A percentile compares a stretch with the other conserved stretches of the same genome.
Evolutionary conservation across 1,284 basidiomycete genomes (phyloP).

Genomic region (Cutaneotrichosporon cavernicola): DNA sequence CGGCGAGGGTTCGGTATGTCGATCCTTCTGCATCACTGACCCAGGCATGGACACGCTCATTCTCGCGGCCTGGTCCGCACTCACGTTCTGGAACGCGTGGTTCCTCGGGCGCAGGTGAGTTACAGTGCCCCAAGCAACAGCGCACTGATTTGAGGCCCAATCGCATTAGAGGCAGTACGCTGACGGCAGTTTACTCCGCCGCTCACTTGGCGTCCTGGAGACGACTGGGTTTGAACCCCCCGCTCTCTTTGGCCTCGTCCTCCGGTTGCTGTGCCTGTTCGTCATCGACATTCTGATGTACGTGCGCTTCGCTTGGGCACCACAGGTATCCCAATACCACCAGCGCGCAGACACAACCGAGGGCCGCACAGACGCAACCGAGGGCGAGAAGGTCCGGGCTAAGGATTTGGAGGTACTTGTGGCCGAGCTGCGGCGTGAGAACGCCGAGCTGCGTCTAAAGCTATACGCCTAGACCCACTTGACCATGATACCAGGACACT

Average conservation of each 20-base stretch:
- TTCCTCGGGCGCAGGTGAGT: conserved; percentile 2
- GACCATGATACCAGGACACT: not conserved
- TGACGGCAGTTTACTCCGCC: conserved; percentile 1
- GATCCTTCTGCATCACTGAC: not conserved
- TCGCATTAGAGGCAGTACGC: not conserved
- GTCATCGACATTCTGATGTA: not conserved
- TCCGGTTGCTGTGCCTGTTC: not conserved
- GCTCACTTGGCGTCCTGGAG: not conserved
- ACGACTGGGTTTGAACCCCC: not conserved
- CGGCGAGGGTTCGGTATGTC: not conserved
- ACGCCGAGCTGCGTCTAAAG: conserved; percentile 1
- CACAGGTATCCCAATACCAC: not conserved
- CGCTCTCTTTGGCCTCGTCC: not conserved
- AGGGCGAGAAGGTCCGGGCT: not conserved
- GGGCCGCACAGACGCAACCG: not conserved
- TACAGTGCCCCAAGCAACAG: too few relatives aligned
- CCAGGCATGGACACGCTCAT: conserved; percentile 1
- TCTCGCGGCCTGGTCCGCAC: not conserved
- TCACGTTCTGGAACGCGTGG: conserved; percentile 4
- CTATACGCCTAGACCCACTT: not conserved
- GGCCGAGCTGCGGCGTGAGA: not conserved
- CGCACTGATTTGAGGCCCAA: too few relatives aligned
- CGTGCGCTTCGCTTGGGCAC: conserved; percentile 6
- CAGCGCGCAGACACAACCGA: not conserved
- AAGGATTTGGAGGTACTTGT: not conserved